phyloP scores from a whole-genome alignment of 2,329 filamentous ascomycete species.

The Venturia oleaginea region DNA sequence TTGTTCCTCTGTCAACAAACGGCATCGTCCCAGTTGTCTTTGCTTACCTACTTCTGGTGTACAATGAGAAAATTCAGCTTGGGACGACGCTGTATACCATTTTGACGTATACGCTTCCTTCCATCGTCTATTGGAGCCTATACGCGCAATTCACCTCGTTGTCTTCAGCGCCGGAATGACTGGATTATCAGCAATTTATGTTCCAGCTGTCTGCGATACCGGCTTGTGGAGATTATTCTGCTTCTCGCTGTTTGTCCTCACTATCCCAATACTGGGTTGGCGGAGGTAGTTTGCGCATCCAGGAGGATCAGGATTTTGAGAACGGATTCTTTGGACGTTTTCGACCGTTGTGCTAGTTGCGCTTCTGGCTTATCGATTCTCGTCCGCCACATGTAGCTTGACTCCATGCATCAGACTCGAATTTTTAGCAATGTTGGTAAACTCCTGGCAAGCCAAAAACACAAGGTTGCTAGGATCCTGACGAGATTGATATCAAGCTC shows the following conservation, averaged over 20 bases:
- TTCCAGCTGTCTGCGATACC: conserved; percentile 19
- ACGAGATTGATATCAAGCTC: too few species aligned
- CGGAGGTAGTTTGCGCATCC: conserved; percentile 11
- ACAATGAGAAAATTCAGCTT: conserved; percentile 11
- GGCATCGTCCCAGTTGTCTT: conserved; percentile 19
- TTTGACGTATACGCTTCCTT: conserved; percentile 17
- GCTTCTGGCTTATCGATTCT: conserved; percentile 9
- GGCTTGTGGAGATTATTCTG: conserved; percentile 20
- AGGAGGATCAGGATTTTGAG: conserved; percentile 17
- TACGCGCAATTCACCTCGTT: conserved; percentile 6
- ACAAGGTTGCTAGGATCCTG: too few species aligned
- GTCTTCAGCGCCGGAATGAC: too few species aligned
- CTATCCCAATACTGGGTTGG: conserved; percentile 14
- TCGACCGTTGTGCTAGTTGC: conserved; percentile 17
- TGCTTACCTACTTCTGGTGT: conserved; percentile 17
- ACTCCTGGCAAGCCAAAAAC: too few species aligned
- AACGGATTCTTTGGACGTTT: conserved; percentile 20
- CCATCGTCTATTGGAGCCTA: conserved; percentile 12
- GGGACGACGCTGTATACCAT: conserved; percentile 17
- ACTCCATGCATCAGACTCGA: not conserved
- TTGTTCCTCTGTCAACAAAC: conserved; percentile 20
- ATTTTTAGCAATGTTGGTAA: not conserved
- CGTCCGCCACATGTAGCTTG: not conserved
- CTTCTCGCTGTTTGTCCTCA: conserved; percentile 19
- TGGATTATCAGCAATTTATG: conserved; percentile 19